Conservation (phyloP, 148 eudicot genomes). For the Rhododendron ferrugineum region DNA sequence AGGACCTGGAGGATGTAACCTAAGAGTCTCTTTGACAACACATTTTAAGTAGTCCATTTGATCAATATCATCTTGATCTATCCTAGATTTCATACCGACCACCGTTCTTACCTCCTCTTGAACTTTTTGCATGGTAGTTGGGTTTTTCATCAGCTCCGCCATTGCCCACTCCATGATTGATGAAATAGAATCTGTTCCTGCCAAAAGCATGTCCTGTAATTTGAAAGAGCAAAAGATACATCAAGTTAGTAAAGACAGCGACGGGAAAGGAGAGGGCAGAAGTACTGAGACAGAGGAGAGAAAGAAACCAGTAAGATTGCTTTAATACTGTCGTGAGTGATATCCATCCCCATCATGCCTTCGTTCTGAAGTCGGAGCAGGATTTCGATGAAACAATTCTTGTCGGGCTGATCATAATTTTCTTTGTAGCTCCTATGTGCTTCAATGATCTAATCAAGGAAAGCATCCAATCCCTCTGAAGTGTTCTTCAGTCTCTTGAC, state of each 20-base stretch:
- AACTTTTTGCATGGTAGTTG: conserved; percentile 2
- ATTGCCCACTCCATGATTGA: conserved; percentile 15
- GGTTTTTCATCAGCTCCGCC: conserved; percentile 8
- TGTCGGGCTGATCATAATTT: background rate
- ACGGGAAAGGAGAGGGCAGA: background rate
- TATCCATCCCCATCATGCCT: background rate
- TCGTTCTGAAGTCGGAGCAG: background rate
- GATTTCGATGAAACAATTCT: background rate
- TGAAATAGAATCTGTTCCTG: conserved; percentile 10
- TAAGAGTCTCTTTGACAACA: conserved; percentile 15
- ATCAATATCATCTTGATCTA: background rate
- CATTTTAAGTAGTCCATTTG: conserved; percentile 16
- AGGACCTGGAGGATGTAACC: conserved; percentile 10
- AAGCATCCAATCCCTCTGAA: background rate
- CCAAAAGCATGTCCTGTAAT: conserved; percentile 8
- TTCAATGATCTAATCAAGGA: background rate
- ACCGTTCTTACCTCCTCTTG: conserved; percentile 15
- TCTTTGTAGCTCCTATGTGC: background rate
- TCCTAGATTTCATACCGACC: background rate
- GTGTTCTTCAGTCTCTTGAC: background rate
- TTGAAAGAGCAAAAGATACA: background rate
- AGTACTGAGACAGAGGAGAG: no score
- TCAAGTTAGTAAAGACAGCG: background rate
- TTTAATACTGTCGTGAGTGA: background rate
- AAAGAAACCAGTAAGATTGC: background rate